These are phyloP conservation scores for Inga oerstediana DNA, from an alignment of 306 rosid species.

Conservation along the genomic window DNA sequence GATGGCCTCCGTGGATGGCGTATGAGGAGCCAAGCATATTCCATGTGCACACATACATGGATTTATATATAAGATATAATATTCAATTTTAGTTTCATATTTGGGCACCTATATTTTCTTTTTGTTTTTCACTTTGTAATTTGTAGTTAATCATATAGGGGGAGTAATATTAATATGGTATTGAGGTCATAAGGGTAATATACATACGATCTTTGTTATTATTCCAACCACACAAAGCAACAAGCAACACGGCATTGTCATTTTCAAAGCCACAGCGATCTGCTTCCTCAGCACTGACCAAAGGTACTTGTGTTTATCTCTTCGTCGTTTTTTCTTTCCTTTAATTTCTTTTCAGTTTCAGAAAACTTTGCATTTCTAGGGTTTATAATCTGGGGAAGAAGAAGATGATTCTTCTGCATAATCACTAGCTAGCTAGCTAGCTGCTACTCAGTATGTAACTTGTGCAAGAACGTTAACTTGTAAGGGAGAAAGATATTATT, in stretches of 20 bases:
- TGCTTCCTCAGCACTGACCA: conserved; percentile 46
- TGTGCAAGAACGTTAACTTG: conserved; percentile 20
- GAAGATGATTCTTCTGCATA: background rate
- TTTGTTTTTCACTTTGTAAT: background rate
- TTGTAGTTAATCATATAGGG: background rate
- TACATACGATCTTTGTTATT: background rate
- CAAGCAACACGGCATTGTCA: conserved; percentile 44
- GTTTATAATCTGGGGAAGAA: background rate
- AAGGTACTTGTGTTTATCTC: conserved; percentile 43
- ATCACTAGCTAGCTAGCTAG: background rate
- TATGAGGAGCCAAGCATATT: conserved; percentile 73
- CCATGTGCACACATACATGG: conserved; percentile 19
- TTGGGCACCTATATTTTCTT: background rate
- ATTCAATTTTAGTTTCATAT: background rate
- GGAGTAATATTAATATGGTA: background rate
- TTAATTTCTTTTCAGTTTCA: background rate
- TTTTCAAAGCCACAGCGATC: conserved; percentile 47
- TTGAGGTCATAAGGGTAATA: background rate
- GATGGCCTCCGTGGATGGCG: conserved; percentile 51
- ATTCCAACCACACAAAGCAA: conserved; percentile 31
- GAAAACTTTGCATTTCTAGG: background rate
- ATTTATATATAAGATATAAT: background rate
- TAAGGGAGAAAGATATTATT: conserved; percentile 1
- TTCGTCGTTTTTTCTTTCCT: background rate
- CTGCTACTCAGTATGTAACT: background rate